These are phyloP conservation scores for Trichophyton verrucosum DNA, from an alignment of 2,329 filamentous ascomycete genomes.

Conservation along the genomic window DNA sequence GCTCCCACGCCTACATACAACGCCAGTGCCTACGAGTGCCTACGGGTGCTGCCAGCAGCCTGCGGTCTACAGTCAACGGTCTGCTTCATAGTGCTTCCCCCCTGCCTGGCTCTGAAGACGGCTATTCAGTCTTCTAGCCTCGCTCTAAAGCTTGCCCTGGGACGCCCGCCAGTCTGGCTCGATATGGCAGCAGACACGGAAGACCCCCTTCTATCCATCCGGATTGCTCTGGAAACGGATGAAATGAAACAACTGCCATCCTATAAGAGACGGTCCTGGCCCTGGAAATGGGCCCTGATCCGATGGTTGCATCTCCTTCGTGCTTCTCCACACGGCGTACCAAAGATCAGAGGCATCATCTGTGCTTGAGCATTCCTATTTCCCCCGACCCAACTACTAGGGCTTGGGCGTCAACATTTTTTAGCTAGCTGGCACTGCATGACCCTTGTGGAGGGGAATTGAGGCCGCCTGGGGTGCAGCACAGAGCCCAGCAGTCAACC, in stretches of 20 bases:
- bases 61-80: too few species aligned
- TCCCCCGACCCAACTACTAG: background rate
- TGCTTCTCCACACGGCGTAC: slow-evolving; percentile 1
- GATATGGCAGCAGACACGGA: background rate
- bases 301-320: background rate
- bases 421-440: slow-evolving; percentile 1
- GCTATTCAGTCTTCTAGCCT: background rate
- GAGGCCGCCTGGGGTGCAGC: background rate
- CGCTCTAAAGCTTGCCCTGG: background rate
- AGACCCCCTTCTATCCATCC: background rate
- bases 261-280: background rate
- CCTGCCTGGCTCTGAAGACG: background rate
- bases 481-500: background rate
- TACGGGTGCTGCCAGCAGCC: too few species aligned
- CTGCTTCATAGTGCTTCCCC: background rate
- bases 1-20: background rate
- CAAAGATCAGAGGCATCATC: background rate
- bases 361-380: background rate
- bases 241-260: background rate
- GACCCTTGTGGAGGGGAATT: background rate
- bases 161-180: background rate
- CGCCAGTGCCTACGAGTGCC: background rate
- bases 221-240: background rate
- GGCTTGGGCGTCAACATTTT: background rate
- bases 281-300: background rate